These are phyloP conservation scores for Alternaria burnsii DNA, from an alignment of 2,329 filamentous ascomycete genomes.

Conservation along the genomic window DNA sequence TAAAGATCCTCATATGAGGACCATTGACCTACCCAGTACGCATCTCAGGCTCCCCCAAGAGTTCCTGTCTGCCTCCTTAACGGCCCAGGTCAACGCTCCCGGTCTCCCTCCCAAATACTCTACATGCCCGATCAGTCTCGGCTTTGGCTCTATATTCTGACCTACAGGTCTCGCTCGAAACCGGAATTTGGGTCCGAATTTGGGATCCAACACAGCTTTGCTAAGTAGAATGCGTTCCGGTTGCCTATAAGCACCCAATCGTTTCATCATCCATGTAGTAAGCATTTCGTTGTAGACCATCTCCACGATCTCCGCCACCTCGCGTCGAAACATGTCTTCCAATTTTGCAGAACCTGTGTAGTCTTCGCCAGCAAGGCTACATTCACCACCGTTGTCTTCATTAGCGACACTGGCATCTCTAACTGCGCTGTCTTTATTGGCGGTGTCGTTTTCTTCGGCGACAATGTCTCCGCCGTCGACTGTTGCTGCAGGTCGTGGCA, in stretches of 20 bases:
- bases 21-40: slow-evolving; percentile 21
- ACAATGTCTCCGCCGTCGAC: not conserved
- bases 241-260: not conserved
- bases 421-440: not conserved
- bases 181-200: slow-evolving; percentile 19
- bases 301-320: slow-evolving; percentile 16
- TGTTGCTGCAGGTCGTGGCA: not conserved
- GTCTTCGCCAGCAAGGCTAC: not conserved
- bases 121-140: slow-evolving; percentile 26
- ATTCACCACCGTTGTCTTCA: not conserved
- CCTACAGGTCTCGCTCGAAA: slow-evolving; percentile 14
- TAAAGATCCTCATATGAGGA: not conserved
- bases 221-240: slow-evolving; percentile 11
- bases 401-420: not conserved
- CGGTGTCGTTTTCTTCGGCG: not conserved
- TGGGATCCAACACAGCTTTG: slow-evolving; percentile 5
- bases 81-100: slow-evolving; percentile 23
- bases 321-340: slow-evolving; percentile 16
- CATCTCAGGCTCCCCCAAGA: slow-evolving; percentile 32
- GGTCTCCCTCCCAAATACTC: slow-evolving; percentile 29
- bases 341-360: not conserved
- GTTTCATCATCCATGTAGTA: not conserved
- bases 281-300: slow-evolving; percentile 14
- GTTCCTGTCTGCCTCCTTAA: slow-evolving; percentile 9
- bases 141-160: not conserved